These are phyloP conservation scores for Xylaria sp. DNA, from an alignment of 2,329 filamentous ascomycete species.

Conservation along the genomic window DNA sequence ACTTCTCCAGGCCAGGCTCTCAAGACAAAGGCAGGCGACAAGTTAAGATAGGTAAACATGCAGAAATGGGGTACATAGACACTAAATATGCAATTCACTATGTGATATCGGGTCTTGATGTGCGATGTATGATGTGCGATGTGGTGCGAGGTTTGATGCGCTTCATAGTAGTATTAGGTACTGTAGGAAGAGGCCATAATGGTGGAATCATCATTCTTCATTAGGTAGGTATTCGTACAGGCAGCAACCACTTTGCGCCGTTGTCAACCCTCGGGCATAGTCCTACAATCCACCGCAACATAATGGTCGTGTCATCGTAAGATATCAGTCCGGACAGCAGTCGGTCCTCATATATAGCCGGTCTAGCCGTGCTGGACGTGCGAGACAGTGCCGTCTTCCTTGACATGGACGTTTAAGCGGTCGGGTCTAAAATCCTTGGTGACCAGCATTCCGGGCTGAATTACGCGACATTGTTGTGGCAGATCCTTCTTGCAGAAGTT, in stretches of 20 bases:
- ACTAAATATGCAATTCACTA: neutral
- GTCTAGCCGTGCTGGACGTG: conserved; percentile 66
- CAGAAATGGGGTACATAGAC: neutral
- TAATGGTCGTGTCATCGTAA: conserved; percentile 12
- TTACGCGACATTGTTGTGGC: conserved; percentile 66
- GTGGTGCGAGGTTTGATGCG: neutral
- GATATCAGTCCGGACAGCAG: neutral
- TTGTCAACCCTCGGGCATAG: neutral
- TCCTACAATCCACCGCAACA: conserved; percentile 6
- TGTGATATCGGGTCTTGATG: neutral
- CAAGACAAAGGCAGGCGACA: neutral
- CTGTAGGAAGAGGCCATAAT: neutral
- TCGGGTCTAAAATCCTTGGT: conserved; percentile 67
- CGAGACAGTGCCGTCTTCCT: conserved; percentile 69
- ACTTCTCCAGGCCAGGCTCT: conserved; percentile 10
- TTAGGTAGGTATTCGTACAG: conserved; percentile 27
- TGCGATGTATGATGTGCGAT: neutral
- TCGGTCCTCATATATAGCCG: neutral
- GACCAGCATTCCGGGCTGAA: conserved; percentile 66
- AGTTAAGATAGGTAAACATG: neutral
- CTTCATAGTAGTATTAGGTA: neutral
- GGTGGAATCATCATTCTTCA: conserved; percentile 24
- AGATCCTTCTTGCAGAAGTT: conserved; percentile 70
- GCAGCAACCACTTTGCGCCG: neutral
- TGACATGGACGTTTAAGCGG: conserved; percentile 69